phyloP scores from a whole-genome alignment of 148 eudicot species.

The Euryodendron excelsum region DNA sequence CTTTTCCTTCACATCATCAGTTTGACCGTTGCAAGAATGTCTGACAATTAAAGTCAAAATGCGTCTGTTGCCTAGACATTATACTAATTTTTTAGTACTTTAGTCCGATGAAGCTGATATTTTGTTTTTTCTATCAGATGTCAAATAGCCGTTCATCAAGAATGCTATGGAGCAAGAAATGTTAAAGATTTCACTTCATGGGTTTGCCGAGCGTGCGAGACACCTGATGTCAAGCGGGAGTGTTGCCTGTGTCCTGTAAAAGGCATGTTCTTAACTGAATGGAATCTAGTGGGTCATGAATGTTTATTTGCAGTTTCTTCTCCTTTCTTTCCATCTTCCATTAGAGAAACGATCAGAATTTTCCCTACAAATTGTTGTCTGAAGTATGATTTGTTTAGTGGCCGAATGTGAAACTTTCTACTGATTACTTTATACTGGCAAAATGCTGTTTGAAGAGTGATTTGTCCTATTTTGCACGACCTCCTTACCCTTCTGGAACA shows the following conservation, averaged over 20 bases:
- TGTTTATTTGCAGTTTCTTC: not conserved
- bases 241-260: conserved; percentile 99
- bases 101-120: conserved; percentile 1
- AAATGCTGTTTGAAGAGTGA: not conserved
- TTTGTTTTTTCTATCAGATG: conserved; percentile 49
- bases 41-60: not conserved
- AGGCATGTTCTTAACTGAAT: conserved; percentile 45
- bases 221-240: conserved; percentile 82
- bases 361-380: not conserved
- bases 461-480: not conserved
- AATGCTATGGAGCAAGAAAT: conserved; percentile 93
- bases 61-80: not conserved
- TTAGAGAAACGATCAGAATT: not conserved
- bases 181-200: conserved; percentile 91
- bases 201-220: conserved; percentile 97
- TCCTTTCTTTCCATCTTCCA: not conserved
- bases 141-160: conserved; percentile 99
- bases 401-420: not conserved
- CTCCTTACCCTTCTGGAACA: not conserved
- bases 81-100: not conserved
- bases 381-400: not conserved
- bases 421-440: not conserved
- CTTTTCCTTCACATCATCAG: not conserved
- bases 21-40: not conserved
- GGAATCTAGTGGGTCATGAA: not conserved